Evolutionary conservation across 345 rosid genomes (phyloP), one percentile per base, ranked within the genome.

Genomic region (Arabidopsis thaliana): DNA sequence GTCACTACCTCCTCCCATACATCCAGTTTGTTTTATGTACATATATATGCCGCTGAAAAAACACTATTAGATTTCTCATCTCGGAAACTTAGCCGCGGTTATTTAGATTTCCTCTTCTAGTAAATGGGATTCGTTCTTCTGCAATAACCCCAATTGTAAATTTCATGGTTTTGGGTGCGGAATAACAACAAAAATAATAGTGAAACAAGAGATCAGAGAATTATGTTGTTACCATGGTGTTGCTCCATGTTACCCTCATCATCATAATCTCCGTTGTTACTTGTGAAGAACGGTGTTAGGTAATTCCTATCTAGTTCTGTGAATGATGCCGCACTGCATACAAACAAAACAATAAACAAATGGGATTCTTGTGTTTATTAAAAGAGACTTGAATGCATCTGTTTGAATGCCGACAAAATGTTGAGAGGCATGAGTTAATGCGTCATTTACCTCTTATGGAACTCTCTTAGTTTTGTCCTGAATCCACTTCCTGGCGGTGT

Each of bases 211-310:
- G 4, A 37, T 34, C 10, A 42, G 13, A 28, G 50, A 42, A 14
- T 38, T 24, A 37, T 45, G 10, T 37, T 34, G 7, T 55, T 78
- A 12, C 78, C 76, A 58, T 55, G 71, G 36, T 63, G 72, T 44
- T 61, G 78, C 36, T 68, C 66, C 40, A 7, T 59, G 64, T 64
- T 36, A 48, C 25, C 62, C 8, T 79, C 83, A 34, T 85, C 89
- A 5, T 83, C 88, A 13, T 80, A 86, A 74, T 93, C 93, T 72
- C 89, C 91, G 67, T 85, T 89, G 44, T 88, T 84, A 83, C 91
- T 91, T 8, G 97, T 91, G 81, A 91, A 91, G 78, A 91, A 88
- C 1, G 97, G 91, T 48, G 97, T 88, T 71, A 89, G 90, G 83
- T 85, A 91, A 73, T 93, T 91, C 83, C 68, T 91, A 70, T 91